A percentile compares a stretch with the other conserved stretches of the same genome.
phyloP scores from a whole-genome alignment of 2,329 filamentous ascomycete genomes.

The Paracamarosporium sp. region DNA sequence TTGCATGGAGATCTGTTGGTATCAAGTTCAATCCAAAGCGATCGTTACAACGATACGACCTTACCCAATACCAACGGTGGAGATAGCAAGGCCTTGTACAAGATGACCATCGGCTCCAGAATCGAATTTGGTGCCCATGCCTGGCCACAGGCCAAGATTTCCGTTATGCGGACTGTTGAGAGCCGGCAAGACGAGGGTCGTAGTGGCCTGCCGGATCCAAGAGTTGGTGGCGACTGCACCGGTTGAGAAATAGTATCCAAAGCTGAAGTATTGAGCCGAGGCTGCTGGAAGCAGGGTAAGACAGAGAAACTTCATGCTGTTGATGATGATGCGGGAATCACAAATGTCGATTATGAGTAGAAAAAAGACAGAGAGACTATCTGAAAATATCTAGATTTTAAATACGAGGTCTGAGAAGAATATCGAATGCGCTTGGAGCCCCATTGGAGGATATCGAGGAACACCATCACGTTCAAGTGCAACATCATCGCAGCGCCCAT shows the following conservation, averaged over 20 bases:
- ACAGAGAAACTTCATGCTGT: background rate
- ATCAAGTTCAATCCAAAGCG: background rate
- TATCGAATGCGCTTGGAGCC: background rate
- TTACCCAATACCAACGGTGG: background rate
- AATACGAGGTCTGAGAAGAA: background rate
- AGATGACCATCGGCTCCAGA: background rate
- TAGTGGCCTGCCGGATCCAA: conserved; percentile 1
- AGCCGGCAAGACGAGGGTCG: conserved; percentile 2
- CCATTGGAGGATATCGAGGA: background rate
- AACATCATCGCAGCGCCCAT: no score
- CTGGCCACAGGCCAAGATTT: conserved; percentile 1
- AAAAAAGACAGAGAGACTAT: background rate
- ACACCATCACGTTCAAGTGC: background rate
- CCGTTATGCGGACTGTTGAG: conserved; percentile 1
- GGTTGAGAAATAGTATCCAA: background rate
- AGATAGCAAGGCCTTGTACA: background rate
- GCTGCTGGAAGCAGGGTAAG: background rate
- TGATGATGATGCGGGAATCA: background rate
- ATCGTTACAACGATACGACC: background rate
- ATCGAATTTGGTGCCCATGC: conserved; percentile 2
- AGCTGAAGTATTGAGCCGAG: conserved; percentile 2
- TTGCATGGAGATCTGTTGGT: background rate
- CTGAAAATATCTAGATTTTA: background rate
- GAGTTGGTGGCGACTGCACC: conserved; percentile 1
- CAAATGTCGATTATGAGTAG: background rate